A percentile compares a stretch with the other conserved stretches of the same genome.
These are phyloP conservation scores for Bipolaris oryzae DNA, from an alignment of 2,329 filamentous ascomycete species.

Conservation along the genomic window DNA sequence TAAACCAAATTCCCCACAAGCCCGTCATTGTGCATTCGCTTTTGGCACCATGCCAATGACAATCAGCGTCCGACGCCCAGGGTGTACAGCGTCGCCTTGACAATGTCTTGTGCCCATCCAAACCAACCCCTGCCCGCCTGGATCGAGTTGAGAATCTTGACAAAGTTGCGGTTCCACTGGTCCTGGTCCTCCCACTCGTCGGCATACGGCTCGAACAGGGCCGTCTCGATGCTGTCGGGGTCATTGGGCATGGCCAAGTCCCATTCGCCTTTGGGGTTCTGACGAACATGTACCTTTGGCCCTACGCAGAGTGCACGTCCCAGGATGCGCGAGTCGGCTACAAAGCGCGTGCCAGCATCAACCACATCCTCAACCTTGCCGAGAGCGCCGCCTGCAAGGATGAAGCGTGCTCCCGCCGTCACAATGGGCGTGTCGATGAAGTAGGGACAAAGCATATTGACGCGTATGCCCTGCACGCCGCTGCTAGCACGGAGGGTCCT, in stretches of 20 bases:
- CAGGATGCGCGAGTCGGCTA: constrained; percentile 63
- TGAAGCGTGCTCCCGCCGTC: constrained; percentile 51
- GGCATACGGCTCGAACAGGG: constrained; percentile 66
- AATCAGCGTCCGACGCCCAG: constrained; percentile 26
- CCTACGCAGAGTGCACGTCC: constrained; percentile 65
- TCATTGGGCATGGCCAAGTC: constrained; percentile 32
- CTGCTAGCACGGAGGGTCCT: constrained; percentile 61
- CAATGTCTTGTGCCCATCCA: constrained; percentile 54
- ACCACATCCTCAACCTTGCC: constrained; percentile 65
- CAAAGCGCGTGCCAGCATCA: constrained; percentile 66
- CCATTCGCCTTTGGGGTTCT: constrained; percentile 47
- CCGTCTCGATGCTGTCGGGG: constrained; percentile 48
- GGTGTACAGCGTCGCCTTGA: constrained; percentile 36
- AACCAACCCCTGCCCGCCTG: constrained; percentile 60
- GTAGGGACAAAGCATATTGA: constrained; percentile 72
- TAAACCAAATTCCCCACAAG: background rate
- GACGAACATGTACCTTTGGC: constrained; percentile 59
- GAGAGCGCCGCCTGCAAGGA: constrained; percentile 63
- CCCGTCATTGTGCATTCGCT: background rate
- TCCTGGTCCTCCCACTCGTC: constrained; percentile 65
- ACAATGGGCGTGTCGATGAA: constrained; percentile 69
- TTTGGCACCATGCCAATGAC: background rate
- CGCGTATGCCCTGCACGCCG: constrained; percentile 59
- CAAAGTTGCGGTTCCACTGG: constrained; percentile 60
- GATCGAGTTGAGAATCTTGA: constrained; percentile 61